A percentile compares a stretch with the other conserved stretches of the same genome.
phyloP scores from a whole-genome alignment of 1,284 basidiomycete species.

The Cryptococcus wingfieldii region DNA sequence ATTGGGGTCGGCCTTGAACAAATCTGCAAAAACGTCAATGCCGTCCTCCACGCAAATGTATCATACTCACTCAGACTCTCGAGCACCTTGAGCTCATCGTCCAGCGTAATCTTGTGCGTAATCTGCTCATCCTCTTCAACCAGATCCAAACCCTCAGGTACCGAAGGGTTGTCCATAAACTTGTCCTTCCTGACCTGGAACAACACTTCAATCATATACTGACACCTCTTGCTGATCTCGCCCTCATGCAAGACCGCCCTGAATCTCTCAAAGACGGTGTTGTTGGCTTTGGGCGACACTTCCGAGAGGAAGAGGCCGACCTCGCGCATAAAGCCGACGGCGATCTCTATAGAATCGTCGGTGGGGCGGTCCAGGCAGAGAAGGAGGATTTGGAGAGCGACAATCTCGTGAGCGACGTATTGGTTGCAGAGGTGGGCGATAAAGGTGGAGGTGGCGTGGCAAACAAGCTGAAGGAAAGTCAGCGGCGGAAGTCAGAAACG shows the following conservation, averaged over 20 bases:
- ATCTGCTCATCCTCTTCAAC: conserved; percentile 98
- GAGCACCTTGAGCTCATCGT: conserved; percentile 89
- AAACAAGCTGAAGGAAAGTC: conserved; percentile 62
- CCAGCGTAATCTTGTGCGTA: conserved; percentile 85
- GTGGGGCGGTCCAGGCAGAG: conserved; percentile 92
- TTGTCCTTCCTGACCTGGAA: conserved; percentile 98
- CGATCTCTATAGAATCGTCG: conserved; percentile 97
- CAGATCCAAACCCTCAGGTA: conserved; percentile 89
- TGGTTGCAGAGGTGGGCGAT: conserved; percentile 97
- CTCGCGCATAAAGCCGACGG: conserved; percentile 95
- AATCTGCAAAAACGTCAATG: conserved; percentile 56
- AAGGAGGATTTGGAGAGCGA: conserved; percentile 91
- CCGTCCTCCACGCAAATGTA: not conserved
- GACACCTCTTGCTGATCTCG: conserved; percentile 87
- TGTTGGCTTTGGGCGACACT: conserved; percentile 90
- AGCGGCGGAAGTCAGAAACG: not conserved
- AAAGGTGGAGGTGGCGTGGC: conserved; percentile 91
- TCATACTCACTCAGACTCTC: conserved; percentile 80
- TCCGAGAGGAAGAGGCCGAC: conserved; percentile 92
- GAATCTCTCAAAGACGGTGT: conserved; percentile 91
- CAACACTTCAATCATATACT: conserved; percentile 99
- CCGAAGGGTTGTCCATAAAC: conserved; percentile 94
- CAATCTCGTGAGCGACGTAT: conserved; percentile 85
- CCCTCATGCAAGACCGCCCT: conserved; percentile 94
- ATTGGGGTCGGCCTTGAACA: conserved; percentile 92